Conservation (phyloP, 345 rosid genomes). For the Salix dunnii region DNA sequence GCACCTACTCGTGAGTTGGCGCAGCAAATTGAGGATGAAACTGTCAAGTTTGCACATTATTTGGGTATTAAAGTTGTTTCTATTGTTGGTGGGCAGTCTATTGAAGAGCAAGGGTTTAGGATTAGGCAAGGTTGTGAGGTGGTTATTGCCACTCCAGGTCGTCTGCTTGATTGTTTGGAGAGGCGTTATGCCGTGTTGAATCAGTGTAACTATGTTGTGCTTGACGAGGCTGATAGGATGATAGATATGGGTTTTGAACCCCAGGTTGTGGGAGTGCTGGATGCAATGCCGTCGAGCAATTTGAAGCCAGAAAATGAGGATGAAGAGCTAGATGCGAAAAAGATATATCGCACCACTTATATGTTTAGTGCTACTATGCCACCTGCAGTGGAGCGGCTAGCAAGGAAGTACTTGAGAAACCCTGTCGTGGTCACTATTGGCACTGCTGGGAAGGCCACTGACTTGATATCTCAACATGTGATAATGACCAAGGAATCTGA, state of each 20-base stretch:
- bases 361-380: constrained; percentile 99
- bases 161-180: constrained; percentile 85
- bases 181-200: constrained; percentile 86
- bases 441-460: constrained; percentile 94
- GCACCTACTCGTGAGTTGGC: constrained; percentile 94
- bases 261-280: constrained; percentile 81
- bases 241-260: constrained; percentile 97
- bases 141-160: constrained; percentile 91
- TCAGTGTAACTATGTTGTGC: constrained; percentile 93
- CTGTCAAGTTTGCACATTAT: constrained; percentile 82
- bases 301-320: constrained; percentile 94
- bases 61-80: constrained; percentile 85
- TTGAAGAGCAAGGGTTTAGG: constrained; percentile 87
- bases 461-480: too few relatives aligned
- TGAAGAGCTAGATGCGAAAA: constrained; percentile 90
- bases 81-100: constrained; percentile 90
- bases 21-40: constrained; percentile 92
- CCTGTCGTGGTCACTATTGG: constrained; percentile 95
- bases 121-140: constrained; percentile 95
- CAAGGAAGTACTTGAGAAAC: constrained; percentile 89
- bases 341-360: constrained; percentile 87
- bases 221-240: constrained; percentile 98
- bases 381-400: constrained; percentile 88
- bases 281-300: constrained; percentile 95
- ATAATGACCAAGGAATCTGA: too few relatives aligned